phyloP scores from a whole-genome alignment of 2,329 filamentous ascomycete species.

The Microdochium paspali region DNA sequence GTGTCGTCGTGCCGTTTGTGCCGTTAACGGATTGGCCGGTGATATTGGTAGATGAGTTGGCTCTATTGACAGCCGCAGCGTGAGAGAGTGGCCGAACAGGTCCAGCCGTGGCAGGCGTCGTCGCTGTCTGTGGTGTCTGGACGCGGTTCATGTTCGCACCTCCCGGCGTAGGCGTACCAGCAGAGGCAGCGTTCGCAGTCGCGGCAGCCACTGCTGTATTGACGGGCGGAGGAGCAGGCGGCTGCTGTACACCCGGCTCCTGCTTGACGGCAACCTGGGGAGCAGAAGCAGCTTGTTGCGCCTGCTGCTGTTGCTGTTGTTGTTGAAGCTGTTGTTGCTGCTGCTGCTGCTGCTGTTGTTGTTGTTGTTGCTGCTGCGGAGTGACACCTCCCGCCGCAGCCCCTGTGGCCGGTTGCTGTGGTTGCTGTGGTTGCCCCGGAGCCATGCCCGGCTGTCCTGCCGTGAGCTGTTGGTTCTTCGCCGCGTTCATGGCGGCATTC shows the following conservation, averaged over 20 bases:
- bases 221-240: constrained; percentile 28
- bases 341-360: constrained; percentile 11
- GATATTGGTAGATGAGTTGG: constrained; percentile 18
- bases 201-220: constrained; percentile 35
- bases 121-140: constrained; percentile 29
- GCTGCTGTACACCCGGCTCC: constrained; percentile 21
- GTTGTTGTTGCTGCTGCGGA: constrained; percentile 13
- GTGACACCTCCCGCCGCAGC: constrained; percentile 5
- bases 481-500: constrained; percentile 21
- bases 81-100: constrained; percentile 15
- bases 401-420: constrained; percentile 6
- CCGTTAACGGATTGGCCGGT: constrained; percentile 16
- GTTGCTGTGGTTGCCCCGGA: constrained; percentile 6
- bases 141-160: constrained; percentile 26
- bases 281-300: constrained; percentile 10
- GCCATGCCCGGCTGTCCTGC: constrained; percentile 7
- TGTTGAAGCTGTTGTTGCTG: constrained; percentile 17
- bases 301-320: constrained; percentile 13
- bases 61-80: constrained; percentile 19
- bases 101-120: constrained; percentile 3
- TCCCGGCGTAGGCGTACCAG: constrained; percentile 38
- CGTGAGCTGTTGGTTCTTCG: constrained; percentile 19
- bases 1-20: constrained; percentile 11
- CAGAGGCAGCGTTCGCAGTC: constrained; percentile 26
- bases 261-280: constrained; percentile 23